Percentiles rank a stretch among this genome's conserved stretches.
Conservation (phyloP, 768 basidiomycete genomes). For the Lentinula lateritia region DNA sequence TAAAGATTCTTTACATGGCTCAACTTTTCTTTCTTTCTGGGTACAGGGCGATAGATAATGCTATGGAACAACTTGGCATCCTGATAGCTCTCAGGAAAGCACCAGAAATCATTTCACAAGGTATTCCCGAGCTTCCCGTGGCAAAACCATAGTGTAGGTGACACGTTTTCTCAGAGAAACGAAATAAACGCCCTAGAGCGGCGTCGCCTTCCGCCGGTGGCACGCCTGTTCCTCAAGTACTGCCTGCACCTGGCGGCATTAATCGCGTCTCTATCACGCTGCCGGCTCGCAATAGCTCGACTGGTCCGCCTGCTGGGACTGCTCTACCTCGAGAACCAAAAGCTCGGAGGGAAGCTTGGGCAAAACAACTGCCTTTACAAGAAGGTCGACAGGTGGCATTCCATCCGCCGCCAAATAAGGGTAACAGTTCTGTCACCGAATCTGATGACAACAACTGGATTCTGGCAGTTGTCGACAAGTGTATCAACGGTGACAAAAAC, state of each 20-base stretch:
- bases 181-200: conserved; percentile 69
- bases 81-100: conserved; percentile 73
- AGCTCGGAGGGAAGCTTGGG: conserved; percentile 54
- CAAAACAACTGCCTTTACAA: conserved; percentile 61
- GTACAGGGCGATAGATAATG: conserved; percentile 62
- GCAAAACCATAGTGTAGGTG: not conserved
- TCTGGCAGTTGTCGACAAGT: conserved; percentile 67
- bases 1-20: not conserved
- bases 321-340: conserved; percentile 64
- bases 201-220: conserved; percentile 61
- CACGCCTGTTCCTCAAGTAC: conserved; percentile 26
- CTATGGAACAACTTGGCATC: conserved; percentile 62
- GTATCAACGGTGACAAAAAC: conserved; percentile 68
- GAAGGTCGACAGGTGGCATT: conserved; percentile 79
- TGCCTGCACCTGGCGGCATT: conserved; percentile 19
- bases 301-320: conserved; percentile 44
- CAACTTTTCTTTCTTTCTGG: conserved; percentile 7
- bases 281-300: conserved; percentile 39
- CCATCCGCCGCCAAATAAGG: conserved; percentile 59
- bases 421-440: conserved; percentile 25
- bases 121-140: conserved; percentile 24
- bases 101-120: conserved; percentile 52
- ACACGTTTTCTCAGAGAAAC: conserved; percentile 47
- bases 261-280: conserved; percentile 53
- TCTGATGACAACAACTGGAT: conserved; percentile 70